A percentile compares a stretch with the other conserved stretches of the same genome.
phyloP scores from a whole-genome alignment of 148 eudicot genomes.

The Polygonum aviculare region DNA sequence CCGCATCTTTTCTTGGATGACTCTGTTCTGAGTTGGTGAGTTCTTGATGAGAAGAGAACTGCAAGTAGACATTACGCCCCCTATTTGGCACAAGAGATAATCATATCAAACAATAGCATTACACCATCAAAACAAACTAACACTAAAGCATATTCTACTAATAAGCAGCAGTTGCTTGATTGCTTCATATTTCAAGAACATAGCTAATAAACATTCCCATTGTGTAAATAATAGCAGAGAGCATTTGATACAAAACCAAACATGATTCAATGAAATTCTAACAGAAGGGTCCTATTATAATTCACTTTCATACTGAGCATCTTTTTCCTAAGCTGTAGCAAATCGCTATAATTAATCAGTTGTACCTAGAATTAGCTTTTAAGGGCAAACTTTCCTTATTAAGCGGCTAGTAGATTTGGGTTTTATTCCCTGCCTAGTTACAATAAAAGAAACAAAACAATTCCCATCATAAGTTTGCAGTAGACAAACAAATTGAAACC shows the following conservation, averaged over 20 bases:
- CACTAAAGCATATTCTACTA: neutral
- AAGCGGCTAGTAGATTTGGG: neutral
- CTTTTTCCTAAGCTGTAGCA: neutral
- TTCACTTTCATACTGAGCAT: neutral
- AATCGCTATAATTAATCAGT: neutral
- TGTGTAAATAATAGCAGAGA: neutral
- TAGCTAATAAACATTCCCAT: neutral
- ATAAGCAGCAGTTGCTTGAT: neutral
- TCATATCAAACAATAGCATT: constrained; percentile 5
- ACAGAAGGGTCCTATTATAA: neutral
- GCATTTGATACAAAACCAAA: neutral
- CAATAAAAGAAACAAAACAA: neutral
- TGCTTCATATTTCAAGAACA: neutral
- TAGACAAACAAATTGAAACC: neutral
- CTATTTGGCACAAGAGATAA: constrained; percentile 10
- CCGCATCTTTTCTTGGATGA: constrained; percentile 32
- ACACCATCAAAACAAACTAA: neutral
- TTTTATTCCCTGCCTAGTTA: neutral
- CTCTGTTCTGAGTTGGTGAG: constrained; percentile 28
- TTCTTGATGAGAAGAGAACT: constrained; percentile 40
- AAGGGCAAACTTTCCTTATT: neutral
- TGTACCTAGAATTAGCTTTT: neutral
- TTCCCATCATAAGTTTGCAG: neutral
- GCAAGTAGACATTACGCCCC: constrained; percentile 37
- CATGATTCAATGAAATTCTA: neutral